phyloP scores from a whole-genome alignment of 345 rosid species.

The Acer campestre region DNA sequence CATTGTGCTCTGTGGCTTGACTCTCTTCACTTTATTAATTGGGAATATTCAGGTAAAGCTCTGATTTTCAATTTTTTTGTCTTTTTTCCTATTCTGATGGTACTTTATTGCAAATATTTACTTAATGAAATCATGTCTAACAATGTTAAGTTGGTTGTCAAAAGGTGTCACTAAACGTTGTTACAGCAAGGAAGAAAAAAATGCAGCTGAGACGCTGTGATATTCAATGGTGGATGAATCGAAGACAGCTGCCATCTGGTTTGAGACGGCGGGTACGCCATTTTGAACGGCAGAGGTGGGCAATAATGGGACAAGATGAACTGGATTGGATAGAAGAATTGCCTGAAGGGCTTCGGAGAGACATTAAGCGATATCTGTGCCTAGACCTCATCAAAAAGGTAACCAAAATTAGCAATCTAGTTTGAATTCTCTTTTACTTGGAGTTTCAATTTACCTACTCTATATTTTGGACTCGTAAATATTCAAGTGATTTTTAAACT shows the following conservation, averaged over 20 bases:
- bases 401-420: neutral
- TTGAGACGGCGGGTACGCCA: constrained; percentile 79
- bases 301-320: constrained; percentile 72
- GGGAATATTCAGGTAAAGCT: constrained; percentile 82
- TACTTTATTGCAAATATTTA: neutral
- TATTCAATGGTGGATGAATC: constrained; percentile 94
- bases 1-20: constrained; percentile 72
- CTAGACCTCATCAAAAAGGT: constrained; percentile 84
- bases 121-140: neutral
- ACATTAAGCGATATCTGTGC: constrained; percentile 84
- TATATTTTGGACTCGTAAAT: neutral
- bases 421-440: too few relatives aligned
- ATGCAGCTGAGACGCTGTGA: constrained; percentile 82
- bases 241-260: constrained; percentile 82
- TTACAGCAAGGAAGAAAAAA: constrained; percentile 74
- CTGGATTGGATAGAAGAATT: constrained; percentile 67
- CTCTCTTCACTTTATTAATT: constrained; percentile 79
- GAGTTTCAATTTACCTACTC: neutral
- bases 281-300: constrained; percentile 76
- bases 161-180: constrained; percentile 75
- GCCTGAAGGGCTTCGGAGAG: constrained; percentile 88
- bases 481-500: neutral
- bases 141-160: neutral
- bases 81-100: too few relatives aligned
- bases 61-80: too few relatives aligned